Conservation (phyloP, 345 rosid species). For the Angophora floribunda region DNA sequence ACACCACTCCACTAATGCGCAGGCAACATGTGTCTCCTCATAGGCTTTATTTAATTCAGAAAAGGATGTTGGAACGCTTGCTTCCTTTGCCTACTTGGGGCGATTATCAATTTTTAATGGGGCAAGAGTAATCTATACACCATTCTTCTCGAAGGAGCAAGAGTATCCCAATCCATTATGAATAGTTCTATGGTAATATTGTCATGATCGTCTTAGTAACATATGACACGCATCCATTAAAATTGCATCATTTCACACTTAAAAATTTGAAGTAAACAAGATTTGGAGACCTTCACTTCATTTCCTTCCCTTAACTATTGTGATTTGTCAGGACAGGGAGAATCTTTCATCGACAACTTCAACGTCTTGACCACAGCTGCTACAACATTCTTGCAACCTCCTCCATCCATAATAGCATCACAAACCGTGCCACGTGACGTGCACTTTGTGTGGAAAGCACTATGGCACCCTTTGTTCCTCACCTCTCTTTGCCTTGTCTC, state of each 20-base stretch:
- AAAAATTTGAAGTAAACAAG: neutral
- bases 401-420: neutral
- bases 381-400: no score
- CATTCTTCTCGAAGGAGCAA: neutral
- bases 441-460: no score
- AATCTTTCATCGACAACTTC: neutral
- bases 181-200: neutral
- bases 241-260: neutral
- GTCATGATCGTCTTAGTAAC: neutral
- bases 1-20: neutral
- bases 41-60: neutral
- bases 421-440: neutral
- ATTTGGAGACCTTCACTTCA: neutral
- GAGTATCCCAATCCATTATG: neutral
- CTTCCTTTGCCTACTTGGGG: neutral
- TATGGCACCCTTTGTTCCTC: no score
- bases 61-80: fast-evolving
- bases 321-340: fast-evolving
- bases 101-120: no score
- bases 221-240: neutral
- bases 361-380: neutral
- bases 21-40: no score
- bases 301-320: neutral
- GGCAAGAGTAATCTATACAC: neutral
- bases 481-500: neutral